Conservation (phyloP, 768 basidiomycete genomes). For the Hericium coralloides region DNA sequence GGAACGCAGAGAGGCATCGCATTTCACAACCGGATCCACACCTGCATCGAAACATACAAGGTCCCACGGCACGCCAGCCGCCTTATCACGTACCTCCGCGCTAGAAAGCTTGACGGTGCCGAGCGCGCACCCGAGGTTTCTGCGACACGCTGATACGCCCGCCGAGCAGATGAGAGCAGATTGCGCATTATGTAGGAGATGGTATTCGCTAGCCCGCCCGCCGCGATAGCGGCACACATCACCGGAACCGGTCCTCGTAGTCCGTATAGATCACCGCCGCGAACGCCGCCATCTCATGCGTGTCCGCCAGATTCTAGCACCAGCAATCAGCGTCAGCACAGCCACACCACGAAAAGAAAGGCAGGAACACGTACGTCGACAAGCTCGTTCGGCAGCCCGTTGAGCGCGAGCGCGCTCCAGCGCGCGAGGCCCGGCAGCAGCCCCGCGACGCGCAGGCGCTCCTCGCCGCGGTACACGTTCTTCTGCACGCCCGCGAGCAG, state of each 20-base stretch:
- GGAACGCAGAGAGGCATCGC: too few relatives aligned
- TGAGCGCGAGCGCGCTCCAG: slow-evolving; percentile 66
- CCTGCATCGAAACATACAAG: too few relatives aligned
- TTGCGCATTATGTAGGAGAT: neutral
- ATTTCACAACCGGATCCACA: too few relatives aligned
- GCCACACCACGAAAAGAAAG: neutral
- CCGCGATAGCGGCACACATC: slow-evolving; percentile 3
- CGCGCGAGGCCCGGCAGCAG: slow-evolving; percentile 72
- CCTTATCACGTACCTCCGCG: too few relatives aligned
- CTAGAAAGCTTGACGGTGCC: too few relatives aligned
- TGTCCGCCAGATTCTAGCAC: slow-evolving; percentile 46
- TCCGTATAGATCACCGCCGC: slow-evolving; percentile 66
- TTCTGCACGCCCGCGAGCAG: slow-evolving; percentile 56
- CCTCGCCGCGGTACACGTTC: slow-evolving; percentile 45
- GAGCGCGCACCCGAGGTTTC: too few relatives aligned
- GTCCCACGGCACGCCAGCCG: too few relatives aligned
- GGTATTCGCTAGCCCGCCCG: neutral
- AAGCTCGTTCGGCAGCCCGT: slow-evolving; percentile 68
- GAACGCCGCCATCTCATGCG: slow-evolving; percentile 57
- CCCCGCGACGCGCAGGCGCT: slow-evolving; percentile 61
- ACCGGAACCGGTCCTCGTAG: slow-evolving; percentile 48
- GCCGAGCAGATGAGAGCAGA: too few relatives aligned
- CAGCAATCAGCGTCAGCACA: neutral
- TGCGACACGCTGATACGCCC: too few relatives aligned
- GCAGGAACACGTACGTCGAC: slow-evolving; percentile 63